phyloP scores from a whole-genome alignment of 305 asterid genomes.

The Solanum hybrid region DNA sequence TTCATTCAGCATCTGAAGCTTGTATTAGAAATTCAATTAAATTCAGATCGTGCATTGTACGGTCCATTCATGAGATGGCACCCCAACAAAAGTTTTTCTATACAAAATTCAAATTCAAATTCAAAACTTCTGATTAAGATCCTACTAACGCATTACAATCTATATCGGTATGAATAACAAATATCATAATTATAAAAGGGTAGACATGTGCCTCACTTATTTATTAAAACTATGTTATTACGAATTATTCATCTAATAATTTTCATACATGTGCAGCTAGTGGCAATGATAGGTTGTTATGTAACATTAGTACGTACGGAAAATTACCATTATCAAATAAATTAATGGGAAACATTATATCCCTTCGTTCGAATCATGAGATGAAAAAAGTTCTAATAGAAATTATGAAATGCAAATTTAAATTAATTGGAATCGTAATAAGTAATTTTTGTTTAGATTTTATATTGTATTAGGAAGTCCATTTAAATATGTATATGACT shows the following conservation, averaged over 20 bases:
- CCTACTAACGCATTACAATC: rapidly evolving
- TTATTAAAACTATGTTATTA: neutral
- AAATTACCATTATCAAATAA: neutral
- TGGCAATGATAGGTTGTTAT: neutral
- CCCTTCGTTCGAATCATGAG: neutral
- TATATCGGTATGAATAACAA: neutral
- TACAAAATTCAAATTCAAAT: no score
- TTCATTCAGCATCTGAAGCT: no score
- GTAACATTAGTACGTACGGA: neutral
- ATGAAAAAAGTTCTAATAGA: no score
- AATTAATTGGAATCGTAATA: no score
- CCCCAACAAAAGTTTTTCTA: neutral
- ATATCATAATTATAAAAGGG: neutral
- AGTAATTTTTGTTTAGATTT: no score
- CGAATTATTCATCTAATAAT: neutral
- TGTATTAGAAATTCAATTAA: no score
- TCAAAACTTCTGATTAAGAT: no score
- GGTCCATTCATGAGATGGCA: no score
- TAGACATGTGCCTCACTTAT: neutral
- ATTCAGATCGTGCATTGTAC: rapidly evolving
- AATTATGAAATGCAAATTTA: no score
- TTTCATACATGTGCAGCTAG: neutral
- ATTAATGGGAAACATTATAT: no score
- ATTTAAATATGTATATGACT: no score
- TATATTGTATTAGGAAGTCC: neutral